Evolutionary conservation across 768 basidiomycete species (phyloP), one percentile per base, ranked within the genome.

Genomic region (Mrakia frigida): DNA sequence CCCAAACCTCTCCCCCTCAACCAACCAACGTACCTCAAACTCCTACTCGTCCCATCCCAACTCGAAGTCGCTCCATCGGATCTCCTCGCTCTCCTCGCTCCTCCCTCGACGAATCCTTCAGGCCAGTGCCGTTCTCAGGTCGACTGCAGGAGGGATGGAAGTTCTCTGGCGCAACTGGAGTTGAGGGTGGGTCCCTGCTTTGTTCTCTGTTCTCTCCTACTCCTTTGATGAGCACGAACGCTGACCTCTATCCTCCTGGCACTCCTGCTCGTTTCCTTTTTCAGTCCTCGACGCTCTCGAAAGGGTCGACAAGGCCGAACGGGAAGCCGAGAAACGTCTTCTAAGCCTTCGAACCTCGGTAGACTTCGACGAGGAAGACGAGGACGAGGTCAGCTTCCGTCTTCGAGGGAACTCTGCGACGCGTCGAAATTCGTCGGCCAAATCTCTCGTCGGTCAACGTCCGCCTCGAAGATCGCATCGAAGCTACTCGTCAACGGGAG

Each of bases 141-240:
- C 16, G 71, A 18, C 28, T 60, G 2, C 71, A 59, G n/a, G 59
- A 39, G 31, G 50, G 35, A 13, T 72, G 50, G 46, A 72, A 60
- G n/a, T 41, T 68, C 37, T 68, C 65, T n/a, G 74, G 67, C 7
- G 68, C 56, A 14, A 75, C 50, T 4, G 74, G 70, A 13, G 59
- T 63, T 0, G 56, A 39, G 50, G n/a, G 74, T 75, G 3, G 53
- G 56, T 21, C 50, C 23, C 50, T 18, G 11, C 50, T 18, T 14
- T 18, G 6, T 18, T 18, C 23, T 18, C n/a, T 18, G 3, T 56
- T 28, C 28, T 56, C 25, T n/a, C 56, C 43, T 7, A 9, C 43
- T 46, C 9, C 43, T 7, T 9, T 7, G 9, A 46, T 46, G n/a
- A 56, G 25, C 23, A 3, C 28, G 56, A 56, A 16, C 52, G 53